phyloP scores from a whole-genome alignment of 768 basidiomycete genomes.

The Tulasnella sp. region DNA sequence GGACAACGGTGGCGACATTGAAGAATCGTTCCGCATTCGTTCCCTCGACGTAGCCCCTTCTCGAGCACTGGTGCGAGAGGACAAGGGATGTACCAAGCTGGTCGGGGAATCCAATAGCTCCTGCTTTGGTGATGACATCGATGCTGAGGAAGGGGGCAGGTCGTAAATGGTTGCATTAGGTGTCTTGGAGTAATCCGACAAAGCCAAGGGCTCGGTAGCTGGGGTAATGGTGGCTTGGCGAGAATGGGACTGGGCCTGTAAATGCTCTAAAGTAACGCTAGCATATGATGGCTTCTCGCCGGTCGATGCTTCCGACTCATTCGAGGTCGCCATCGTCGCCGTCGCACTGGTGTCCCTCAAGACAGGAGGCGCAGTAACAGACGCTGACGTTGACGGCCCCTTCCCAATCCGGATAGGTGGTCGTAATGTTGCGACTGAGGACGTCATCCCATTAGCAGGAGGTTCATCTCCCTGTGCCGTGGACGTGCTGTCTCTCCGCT shows the following conservation, averaged over 20 bases:
- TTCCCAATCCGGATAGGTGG: constrained; percentile 27
- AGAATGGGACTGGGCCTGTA: constrained; percentile 8
- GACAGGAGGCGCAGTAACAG: constrained; percentile 64
- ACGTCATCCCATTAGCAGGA: background rate
- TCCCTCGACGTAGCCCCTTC: background rate
- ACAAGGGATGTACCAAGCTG: background rate
- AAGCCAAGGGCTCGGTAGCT: constrained; percentile 8
- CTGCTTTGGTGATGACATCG: background rate
- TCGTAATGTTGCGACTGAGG: constrained; percentile 5
- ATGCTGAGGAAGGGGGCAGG: constrained; percentile 5
- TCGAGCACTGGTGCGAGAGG: background rate
- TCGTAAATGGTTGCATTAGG: background rate
- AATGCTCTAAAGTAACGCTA: constrained; percentile 10
- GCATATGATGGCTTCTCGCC: background rate
- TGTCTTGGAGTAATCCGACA: constrained; percentile 20
- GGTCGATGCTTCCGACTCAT: background rate
- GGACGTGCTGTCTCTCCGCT: background rate
- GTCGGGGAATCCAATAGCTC: background rate
- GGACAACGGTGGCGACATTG: background rate
- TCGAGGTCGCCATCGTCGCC: background rate
- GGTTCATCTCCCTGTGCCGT: background rate
- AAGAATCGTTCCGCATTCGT: background rate
- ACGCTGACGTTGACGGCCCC: constrained; percentile 29
- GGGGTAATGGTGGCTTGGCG: constrained; percentile 20
- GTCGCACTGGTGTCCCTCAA: constrained; percentile 47